Evolutionary conservation across 495 filamentous ascomycete species (phyloP).

Genomic region (Letharia columbiana): DNA sequence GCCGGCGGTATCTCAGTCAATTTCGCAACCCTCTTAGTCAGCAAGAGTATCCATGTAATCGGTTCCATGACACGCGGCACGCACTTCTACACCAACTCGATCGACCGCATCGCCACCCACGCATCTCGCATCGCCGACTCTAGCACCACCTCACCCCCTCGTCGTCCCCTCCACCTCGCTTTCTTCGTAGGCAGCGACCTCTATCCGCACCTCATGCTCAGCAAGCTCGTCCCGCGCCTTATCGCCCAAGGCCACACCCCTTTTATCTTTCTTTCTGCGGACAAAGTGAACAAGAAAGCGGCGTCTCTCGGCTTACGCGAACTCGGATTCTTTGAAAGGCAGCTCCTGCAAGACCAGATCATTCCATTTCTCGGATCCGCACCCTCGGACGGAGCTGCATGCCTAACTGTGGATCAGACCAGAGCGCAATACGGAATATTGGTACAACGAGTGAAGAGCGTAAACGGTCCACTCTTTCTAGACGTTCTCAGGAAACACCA

Average conservation of each 20-base stretch:
- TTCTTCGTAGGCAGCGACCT: constrained; percentile 2
- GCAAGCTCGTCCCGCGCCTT: not conserved
- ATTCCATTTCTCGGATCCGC: not conserved
- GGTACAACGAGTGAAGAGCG: not conserved
- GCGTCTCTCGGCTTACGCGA: not conserved
- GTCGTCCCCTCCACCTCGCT: not conserved
- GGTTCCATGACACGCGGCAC: constrained; percentile 36
- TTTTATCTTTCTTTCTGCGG: not conserved
- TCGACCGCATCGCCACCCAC: constrained; percentile 50
- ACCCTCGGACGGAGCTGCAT: not conserved
- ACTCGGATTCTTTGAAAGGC: not conserved
- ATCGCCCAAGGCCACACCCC: not conserved
- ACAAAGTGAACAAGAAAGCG: not conserved
- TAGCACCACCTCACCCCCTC: not conserved
- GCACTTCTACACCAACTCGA: constrained; percentile 60
- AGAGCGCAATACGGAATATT: not conserved
- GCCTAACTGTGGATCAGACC: no score
- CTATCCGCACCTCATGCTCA: not conserved
- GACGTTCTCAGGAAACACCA: not conserved
- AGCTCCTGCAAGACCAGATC: constrained; percentile 5
- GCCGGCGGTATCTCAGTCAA: not conserved
- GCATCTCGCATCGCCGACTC: constrained; percentile 14
- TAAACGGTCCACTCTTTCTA: not conserved
- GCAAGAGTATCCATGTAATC: not conserved
- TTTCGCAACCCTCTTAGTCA: not conserved